Conservation (phyloP, 768 basidiomycete genomes). For the Favolaschia claudopus region DNA sequence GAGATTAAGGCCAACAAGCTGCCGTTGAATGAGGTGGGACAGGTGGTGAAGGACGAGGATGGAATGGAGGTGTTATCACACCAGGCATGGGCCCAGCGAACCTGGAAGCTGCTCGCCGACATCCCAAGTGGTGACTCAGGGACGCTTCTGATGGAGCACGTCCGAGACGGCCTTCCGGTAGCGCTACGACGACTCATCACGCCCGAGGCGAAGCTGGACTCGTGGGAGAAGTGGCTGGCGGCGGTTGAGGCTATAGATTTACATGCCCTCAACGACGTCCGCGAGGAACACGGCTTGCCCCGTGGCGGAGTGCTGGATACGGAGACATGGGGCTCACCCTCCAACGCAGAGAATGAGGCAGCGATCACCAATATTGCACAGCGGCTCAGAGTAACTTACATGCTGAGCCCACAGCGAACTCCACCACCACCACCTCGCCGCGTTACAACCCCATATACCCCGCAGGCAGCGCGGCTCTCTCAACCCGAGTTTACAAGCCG, state of each 20-base stretch:
- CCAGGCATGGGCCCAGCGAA: background rate
- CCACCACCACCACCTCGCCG: too few species aligned
- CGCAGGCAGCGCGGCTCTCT: too few species aligned
- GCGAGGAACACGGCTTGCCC: background rate
- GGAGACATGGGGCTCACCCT: too few species aligned
- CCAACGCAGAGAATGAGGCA: too few species aligned
- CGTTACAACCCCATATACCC: too few species aligned
- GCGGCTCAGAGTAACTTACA: too few species aligned
- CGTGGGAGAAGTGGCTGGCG: conserved; percentile 9
- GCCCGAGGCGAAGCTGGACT: background rate
- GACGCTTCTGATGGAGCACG: background rate
- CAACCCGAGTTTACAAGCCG: too few species aligned
- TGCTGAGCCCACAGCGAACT: too few species aligned
- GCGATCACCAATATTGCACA: too few species aligned
- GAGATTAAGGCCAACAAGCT: background rate
- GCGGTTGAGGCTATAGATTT: conserved; percentile 3
- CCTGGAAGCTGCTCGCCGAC: background rate
- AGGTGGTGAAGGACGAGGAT: background rate
- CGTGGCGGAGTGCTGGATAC: background rate
- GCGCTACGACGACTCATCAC: background rate
- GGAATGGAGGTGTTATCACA: background rate
- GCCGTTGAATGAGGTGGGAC: background rate
- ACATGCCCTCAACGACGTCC: conserved; percentile 2
- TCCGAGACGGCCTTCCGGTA: conserved; percentile 6
- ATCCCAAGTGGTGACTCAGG: background rate